Evolutionary conservation across 2,329 filamentous ascomycete genomes (phyloP).

Genomic region (Elsinoe fawcettii): DNA sequence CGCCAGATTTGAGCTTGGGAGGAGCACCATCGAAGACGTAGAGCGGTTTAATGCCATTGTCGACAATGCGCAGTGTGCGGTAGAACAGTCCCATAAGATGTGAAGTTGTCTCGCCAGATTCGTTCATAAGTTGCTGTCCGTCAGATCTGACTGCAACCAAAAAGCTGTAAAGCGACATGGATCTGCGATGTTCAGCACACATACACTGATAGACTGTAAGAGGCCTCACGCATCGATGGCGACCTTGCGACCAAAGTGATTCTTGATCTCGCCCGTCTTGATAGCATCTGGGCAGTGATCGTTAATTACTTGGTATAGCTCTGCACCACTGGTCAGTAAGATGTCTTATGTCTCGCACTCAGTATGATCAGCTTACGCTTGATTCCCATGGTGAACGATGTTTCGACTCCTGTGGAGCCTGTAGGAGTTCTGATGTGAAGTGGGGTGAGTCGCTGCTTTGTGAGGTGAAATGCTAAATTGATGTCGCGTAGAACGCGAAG

Average conservation of each 20-base stretch:
- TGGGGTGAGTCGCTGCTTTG: too few relatives aligned
- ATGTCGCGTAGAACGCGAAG: slow-evolving; percentile 10
- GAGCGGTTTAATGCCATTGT: slow-evolving; percentile 96
- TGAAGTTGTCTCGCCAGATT: slow-evolving; percentile 91
- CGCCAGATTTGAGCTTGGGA: slow-evolving; percentile 94
- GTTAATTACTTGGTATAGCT: slow-evolving; percentile 43
- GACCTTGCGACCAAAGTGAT: slow-evolving; percentile 96
- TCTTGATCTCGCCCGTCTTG: slow-evolving; percentile 97
- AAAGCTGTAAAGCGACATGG: slow-evolving; percentile 99
- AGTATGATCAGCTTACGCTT: slow-evolving; percentile 27
- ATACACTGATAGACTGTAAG: background rate
- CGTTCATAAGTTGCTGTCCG: slow-evolving; percentile 91
- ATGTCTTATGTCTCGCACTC: too few relatives aligned
- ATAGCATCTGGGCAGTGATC: slow-evolving; percentile 79
- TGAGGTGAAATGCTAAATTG: background rate
- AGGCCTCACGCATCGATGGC: slow-evolving; percentile 57
- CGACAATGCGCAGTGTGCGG: slow-evolving; percentile 92
- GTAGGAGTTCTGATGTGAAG: too few relatives aligned
- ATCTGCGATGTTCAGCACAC: slow-evolving; percentile 43
- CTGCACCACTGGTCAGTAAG: too few relatives aligned
- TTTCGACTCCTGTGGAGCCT: too few relatives aligned
- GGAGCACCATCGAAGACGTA: slow-evolving; percentile 97
- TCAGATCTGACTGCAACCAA: slow-evolving; percentile 94
- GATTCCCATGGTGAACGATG: slow-evolving; percentile 28
- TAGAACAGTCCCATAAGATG: slow-evolving; percentile 99